These are phyloP conservation scores for Jaltomata sinuosa DNA, from an alignment of 257 asterid genomes.

Conservation along the genomic window DNA sequence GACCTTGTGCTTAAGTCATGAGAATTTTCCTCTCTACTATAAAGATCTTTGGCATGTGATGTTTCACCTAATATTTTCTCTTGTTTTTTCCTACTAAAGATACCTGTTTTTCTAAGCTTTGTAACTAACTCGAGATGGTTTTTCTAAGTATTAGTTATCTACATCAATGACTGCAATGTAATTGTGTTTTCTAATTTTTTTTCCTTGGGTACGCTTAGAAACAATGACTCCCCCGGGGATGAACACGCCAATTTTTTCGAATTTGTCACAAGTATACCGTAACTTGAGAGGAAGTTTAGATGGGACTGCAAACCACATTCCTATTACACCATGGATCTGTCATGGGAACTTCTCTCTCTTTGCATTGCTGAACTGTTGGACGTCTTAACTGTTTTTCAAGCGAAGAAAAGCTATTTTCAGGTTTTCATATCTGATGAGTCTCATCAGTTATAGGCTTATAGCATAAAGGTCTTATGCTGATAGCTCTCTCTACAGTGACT, in stretches of 20 bases:
- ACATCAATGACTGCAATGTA: background rate
- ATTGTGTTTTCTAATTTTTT: background rate
- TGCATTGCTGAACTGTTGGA: background rate
- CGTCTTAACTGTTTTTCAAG: background rate
- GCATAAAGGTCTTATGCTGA: background rate
- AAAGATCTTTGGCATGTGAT: background rate
- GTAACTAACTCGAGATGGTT: background rate
- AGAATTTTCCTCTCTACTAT: background rate
- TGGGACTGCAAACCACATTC: background rate
- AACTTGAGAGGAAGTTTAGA: background rate
- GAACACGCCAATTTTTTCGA: background rate
- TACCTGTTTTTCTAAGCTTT: background rate
- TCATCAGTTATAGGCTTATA: background rate
- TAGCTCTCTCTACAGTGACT: constrained; percentile 37
- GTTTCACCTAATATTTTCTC: background rate
- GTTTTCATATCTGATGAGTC: background rate
- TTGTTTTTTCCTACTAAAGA: background rate
- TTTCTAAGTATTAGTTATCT: background rate
- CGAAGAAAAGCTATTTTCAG: background rate
- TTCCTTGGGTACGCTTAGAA: background rate
- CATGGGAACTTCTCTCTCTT: background rate
- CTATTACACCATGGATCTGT: background rate
- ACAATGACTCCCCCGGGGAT: background rate
- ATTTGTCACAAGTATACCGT: background rate
- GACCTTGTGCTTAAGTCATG: background rate